Conservation (phyloP, 768 basidiomycete genomes). For the Kondoa subrosea region DNA sequence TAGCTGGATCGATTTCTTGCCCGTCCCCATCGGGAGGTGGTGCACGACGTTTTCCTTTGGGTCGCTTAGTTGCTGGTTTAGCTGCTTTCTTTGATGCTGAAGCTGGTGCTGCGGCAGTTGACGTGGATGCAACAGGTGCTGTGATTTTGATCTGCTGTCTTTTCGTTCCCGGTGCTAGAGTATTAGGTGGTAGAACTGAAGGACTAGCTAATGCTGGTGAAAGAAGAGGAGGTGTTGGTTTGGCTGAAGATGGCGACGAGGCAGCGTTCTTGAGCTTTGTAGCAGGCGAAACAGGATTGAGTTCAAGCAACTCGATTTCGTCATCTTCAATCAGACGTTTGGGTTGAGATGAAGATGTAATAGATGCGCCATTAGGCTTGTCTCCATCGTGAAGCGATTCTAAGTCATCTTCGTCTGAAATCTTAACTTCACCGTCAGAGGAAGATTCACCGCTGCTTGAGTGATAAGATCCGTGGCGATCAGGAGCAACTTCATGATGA, state of each 20-base stretch:
- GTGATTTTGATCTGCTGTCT: constrained; percentile 23
- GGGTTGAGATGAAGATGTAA: not conserved
- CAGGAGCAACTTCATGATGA: constrained; percentile 1
- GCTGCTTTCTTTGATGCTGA: constrained; percentile 6
- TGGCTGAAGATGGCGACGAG: not conserved
- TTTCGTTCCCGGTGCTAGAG: constrained; percentile 16
- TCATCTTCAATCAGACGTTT: not conserved
- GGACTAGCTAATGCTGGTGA: not conserved
- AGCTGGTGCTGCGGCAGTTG: constrained; percentile 3
- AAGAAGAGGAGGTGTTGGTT: not conserved
- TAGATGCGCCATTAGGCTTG: constrained; percentile 8
- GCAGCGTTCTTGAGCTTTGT: not conserved
- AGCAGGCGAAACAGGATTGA: not conserved
- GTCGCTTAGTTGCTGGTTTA: not conserved
- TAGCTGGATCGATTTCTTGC: not conserved
- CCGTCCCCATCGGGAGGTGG: constrained; percentile 4
- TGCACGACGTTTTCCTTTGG: constrained; percentile 1
- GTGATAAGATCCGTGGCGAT: constrained; percentile 5
- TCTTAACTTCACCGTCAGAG: not conserved
- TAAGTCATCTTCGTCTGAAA: constrained; percentile 16
- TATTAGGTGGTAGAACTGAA: not conserved
- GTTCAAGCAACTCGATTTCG: not conserved
- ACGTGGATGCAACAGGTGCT: constrained; percentile 13
- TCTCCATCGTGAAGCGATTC: constrained; percentile 5
- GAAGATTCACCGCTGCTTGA: constrained; percentile 13